phyloP scores from a whole-genome alignment of 1,284 basidiomycete species.

The Sporisorium sorghi region DNA sequence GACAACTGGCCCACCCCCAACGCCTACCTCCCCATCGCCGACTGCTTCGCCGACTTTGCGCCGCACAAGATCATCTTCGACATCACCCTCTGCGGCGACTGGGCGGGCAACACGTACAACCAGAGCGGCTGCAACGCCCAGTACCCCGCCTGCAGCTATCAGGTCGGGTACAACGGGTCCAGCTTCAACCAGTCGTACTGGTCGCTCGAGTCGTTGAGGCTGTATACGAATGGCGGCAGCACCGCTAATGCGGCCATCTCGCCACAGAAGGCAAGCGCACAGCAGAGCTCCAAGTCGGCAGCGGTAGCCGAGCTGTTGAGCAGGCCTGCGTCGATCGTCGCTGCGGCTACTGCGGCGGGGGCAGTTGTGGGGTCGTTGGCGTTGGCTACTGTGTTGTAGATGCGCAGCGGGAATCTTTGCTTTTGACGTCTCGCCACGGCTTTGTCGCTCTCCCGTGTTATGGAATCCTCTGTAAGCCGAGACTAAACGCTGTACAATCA shows the following conservation, averaged over 20 bases:
- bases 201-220: conserved; percentile 52
- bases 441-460: background rate
- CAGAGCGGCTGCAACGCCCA: conserved; percentile 45
- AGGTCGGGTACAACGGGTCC: conserved; percentile 57
- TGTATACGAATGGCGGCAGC: conserved; percentile 55
- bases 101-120: conserved; percentile 57
- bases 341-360: background rate
- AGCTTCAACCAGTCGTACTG: conserved; percentile 61
- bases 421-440: too few species aligned
- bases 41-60: conserved; percentile 58
- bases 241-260: conserved; percentile 47
- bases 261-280: conserved; percentile 11
- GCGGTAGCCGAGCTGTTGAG: background rate
- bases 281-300: conserved; percentile 11
- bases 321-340: background rate
- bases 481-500: background rate
- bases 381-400: conserved; percentile 23
- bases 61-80: conserved; percentile 62
- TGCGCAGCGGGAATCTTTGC: too few species aligned
- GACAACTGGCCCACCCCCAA: conserved; percentile 58
- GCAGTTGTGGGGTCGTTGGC: conserved; percentile 15
- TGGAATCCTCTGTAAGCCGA: background rate
- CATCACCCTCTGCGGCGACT: conserved; percentile 65
- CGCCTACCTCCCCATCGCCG: conserved; percentile 57
- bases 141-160: conserved; percentile 53